Base-by-base conservation (phyloP, 495 filamentous ascomycete genomes). In the Lasiosphaeria miniovina region DNA sequence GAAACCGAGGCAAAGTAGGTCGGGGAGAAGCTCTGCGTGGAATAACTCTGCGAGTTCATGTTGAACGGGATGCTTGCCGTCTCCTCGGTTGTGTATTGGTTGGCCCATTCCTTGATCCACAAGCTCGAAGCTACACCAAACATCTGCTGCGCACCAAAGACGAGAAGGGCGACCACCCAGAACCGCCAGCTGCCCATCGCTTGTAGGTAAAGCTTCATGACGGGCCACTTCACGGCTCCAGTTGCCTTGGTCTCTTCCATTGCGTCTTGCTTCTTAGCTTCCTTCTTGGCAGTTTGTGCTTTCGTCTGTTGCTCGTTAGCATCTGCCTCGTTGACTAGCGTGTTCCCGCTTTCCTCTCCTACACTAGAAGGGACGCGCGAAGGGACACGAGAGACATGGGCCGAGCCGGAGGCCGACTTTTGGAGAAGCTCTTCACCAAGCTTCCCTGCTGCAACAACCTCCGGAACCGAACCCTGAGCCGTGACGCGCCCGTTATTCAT, bases 121-220 rank as follows among this genome's bases (percentile, higher is more conserved):
- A 98, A 71, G 64, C 90, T 96, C 15, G 90, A 91, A 9, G 88
- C 89, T 12, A 98, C 89, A 11, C 87, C 87, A 15, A 87, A 87
- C 34, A 95, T 64, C 69, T 98, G 93, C 68, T 96, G 90, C 49
- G 86, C 74, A 12, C 77, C 82, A 68, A 99, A 98, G 46, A 90
- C 83, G 0, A 84, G 52, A 24, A 86, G 70, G 24, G 93, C 89
- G 50, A 86, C 66, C 49, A 88, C 67, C 95, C 95, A 99, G 68
- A 92, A 99, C 80, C 90, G 90, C 92, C 93, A 96, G 5, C 84
- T 80, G 8, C 95, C 95, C 95, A 98, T 98, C 49, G 91, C 82
- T 24, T 70, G 69, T 17, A 99, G 80, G 71, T 97, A 99, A 67
- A 96, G 86, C 36, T 80, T 76, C 66, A 98, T 85, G 50, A 96